A percentile compares a stretch with the other conserved stretches of the same genome.
Conservation (phyloP, 345 rosid species). For the Microcos paniculata region DNA sequence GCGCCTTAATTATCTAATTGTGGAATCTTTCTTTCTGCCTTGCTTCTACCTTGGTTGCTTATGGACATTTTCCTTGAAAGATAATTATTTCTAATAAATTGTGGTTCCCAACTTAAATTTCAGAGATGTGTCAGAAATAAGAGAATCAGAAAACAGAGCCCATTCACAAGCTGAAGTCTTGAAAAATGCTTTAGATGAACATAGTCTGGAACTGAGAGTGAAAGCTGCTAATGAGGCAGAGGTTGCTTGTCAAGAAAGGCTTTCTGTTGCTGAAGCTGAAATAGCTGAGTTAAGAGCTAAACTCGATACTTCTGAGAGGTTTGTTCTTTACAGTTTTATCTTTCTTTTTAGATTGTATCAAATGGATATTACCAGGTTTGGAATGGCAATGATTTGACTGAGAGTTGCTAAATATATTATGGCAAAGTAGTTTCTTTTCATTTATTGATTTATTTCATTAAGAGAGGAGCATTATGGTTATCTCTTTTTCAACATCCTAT, state of each 20-base stretch:
- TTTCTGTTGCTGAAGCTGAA: constrained; percentile 82
- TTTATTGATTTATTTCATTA: not conserved
- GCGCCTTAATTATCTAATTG: not conserved
- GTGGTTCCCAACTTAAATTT: constrained; percentile 17
- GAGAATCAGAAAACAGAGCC: constrained; percentile 79
- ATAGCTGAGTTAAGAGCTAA: constrained; percentile 72
- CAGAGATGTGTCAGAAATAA: constrained; percentile 74
- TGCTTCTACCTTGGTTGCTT: not conserved
- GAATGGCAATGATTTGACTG: not conserved
- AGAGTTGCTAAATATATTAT: not conserved
- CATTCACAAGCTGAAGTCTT: constrained; percentile 70
- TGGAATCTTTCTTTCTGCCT: not conserved
- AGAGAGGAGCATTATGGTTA: not conserved
- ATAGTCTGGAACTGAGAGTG: constrained; percentile 88
- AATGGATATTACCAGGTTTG: not conserved
- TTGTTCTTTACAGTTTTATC: constrained; percentile 18
- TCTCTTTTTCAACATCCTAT: not conserved
- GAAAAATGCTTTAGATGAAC: constrained; percentile 75
- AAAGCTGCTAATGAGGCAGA: constrained; percentile 94
- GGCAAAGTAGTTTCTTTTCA: not conserved
- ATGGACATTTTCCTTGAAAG: not conserved
- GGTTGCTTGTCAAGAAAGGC: constrained; percentile 89
- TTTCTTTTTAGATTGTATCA: not conserved
- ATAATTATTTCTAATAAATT: not conserved
- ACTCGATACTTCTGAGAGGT: constrained; percentile 79